Base-by-base conservation (phyloP, 768 basidiomycete species). In the Russula emetica region DNA sequence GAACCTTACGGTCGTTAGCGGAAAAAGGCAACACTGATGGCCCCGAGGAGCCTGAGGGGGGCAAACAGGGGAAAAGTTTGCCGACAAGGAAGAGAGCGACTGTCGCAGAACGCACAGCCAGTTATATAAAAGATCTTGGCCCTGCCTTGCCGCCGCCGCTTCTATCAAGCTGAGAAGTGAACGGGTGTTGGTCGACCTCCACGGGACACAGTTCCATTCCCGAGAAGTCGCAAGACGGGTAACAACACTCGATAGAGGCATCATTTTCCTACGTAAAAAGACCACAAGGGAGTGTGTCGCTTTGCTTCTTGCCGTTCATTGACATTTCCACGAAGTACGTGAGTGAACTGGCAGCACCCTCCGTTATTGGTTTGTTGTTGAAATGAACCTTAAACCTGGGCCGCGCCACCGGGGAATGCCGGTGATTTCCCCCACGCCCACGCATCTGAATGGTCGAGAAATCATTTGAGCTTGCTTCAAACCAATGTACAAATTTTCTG, bases 1-100 rank as follows among this genome's bases (percentile, higher is more conserved):
- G n/a, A 28, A 7, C n/a, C 30, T 30, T 67, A 56, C 57, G 64
- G 68, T 42, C 11, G 45, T 71, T 24, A 47, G 11, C 40, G 45
- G 36, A 22, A 50, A 51, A 30, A 32, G 18, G 24, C 49, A 30
- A 30, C 9, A 42, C 49, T 2, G 24, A 57, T n/a, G 47, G 28
- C 3, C 28, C 13, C 2, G 45, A 34, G 42, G 18, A n/a, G n/a
- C n/a, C n/a, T n/a, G n/a, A 16, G n/a, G 45, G 18, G 11, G 44
- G 44, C 44, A 47, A 47, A 24, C 45, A 3, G n/a, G 40, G 62
- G 26, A 40, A 38, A 50, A 53, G 20, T 22, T 38, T 28, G 38
- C 3, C 26, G 30, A 24, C 28, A 5, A 32, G 50, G 36, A 51
- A n/a, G 22, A 47, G 45, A 8, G 45, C 28, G 4, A 22, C 30